Evolutionary conservation across 352 stramenopile species (phyloP).

Genomic region (Phytophthora hibernalis): DNA sequence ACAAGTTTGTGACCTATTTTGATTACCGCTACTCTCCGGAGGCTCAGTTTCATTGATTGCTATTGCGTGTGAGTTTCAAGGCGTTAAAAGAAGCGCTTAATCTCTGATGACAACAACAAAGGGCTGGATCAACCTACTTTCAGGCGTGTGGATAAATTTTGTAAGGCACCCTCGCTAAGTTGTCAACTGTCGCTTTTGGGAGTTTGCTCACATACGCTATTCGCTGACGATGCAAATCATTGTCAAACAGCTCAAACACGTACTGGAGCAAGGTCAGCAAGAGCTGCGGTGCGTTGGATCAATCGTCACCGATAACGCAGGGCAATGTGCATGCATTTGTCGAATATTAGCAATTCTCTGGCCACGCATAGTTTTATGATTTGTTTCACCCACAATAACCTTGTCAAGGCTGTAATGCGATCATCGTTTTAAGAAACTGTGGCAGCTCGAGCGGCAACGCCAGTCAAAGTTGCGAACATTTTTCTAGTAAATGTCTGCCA

Average conservation of each 20-base stretch:
- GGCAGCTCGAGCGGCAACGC: not conserved
- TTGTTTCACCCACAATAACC: constrained; percentile 14
- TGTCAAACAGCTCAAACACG: constrained; percentile 5
- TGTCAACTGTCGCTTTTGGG: constrained; percentile 10
- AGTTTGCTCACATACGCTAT: constrained; percentile 2
- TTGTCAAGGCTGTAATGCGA: constrained; percentile 7
- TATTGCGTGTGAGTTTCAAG: too few species aligned
- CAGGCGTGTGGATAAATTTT: constrained; percentile 11
- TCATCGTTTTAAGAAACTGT: constrained; percentile 3
- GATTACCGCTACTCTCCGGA: too few species aligned
- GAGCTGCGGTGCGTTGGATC: constrained; percentile 11
- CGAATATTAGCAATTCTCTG: not conserved
- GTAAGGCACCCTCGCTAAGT: constrained; percentile 1
- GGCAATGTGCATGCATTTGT: not conserved
- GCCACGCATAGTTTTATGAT: constrained; percentile 2
- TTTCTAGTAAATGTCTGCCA: constrained; percentile 5
- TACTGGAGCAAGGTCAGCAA: not conserved
- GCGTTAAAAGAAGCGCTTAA: too few species aligned
- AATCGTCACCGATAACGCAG: constrained; percentile 17
- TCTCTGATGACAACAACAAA: not conserved
- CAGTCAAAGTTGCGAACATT: constrained; percentile 7
- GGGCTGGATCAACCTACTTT: constrained; percentile 14
- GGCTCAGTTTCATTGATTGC: too few species aligned
- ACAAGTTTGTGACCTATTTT: too few species aligned
- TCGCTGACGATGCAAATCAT: constrained; percentile 8